A percentile compares a stretch with the other conserved stretches of the same genome.
Evolutionary conservation across 768 basidiomycete genomes (phyloP).

Genomic region (Tulasnella sp.): DNA sequence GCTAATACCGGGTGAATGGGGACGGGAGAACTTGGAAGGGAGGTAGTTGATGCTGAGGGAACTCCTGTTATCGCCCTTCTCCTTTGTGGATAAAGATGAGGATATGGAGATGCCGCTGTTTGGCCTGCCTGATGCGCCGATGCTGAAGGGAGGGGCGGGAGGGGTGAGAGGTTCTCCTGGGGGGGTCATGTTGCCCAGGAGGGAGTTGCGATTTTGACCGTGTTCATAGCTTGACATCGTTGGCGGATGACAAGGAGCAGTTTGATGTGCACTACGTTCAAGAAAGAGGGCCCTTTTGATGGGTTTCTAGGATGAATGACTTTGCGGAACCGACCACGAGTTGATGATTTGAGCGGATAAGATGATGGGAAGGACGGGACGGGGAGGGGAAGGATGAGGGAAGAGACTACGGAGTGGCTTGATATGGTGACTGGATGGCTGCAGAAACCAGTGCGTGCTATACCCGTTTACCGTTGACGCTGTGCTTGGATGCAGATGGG

Average conservation of each 20-base stretch:
- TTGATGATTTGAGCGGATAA: not conserved
- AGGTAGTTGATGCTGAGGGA: slow-evolving; percentile 65
- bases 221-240: not conserved
- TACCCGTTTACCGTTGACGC: not conserved
- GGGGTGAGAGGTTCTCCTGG: slow-evolving; percentile 14
- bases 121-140: slow-evolving; percentile 14
- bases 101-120: slow-evolving; percentile 1
- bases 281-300: not conserved
- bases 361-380: not conserved
- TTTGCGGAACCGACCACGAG: not conserved
- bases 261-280: not conserved
- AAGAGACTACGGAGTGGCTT: not conserved
- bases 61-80: slow-evolving; percentile 6
- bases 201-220: slow-evolving; percentile 19
- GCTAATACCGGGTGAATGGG: slow-evolving; percentile 37
- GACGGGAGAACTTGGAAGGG: slow-evolving; percentile 61
- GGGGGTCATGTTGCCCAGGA: slow-evolving; percentile 17
- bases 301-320: not conserved
- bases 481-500: not conserved
- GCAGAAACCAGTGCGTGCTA: not conserved
- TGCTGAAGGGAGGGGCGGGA: slow-evolving; percentile 21
- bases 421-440: not conserved
- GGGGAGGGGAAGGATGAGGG: not conserved
- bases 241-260: not conserved
- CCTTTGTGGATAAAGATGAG: not conserved